Percentiles rank a stretch among this genome's conserved stretches.
phyloP scores from a whole-genome alignment of 768 basidiomycete genomes.

The Auricularia auricula-judae region DNA sequence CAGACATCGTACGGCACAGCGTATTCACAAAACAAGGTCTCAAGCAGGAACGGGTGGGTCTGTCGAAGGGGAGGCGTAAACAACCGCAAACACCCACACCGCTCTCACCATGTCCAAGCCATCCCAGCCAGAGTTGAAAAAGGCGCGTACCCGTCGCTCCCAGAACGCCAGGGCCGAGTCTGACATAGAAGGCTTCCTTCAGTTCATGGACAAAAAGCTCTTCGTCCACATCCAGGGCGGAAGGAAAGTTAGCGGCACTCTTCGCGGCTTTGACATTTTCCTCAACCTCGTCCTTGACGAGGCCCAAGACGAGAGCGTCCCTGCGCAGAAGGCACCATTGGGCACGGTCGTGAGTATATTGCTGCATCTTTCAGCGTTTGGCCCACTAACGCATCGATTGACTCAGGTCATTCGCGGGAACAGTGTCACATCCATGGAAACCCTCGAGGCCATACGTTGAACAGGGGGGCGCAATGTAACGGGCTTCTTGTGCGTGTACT shows the following conservation, averaged over 20 bases:
- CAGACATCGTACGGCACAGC: not conserved
- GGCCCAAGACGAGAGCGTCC: conserved; percentile 80
- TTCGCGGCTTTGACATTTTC: conserved; percentile 98
- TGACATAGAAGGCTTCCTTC: conserved; percentile 8
- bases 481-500: not conserved
- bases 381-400: conserved; percentile 3
- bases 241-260: conserved; percentile 86
- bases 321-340: conserved; percentile 81
- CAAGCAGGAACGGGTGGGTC: not conserved
- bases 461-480: not conserved
- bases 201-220: conserved; percentile 99
- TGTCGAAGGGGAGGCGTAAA: not conserved
- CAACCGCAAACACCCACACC: not conserved
- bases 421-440: conserved; percentile 94
- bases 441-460: conserved; percentile 49
- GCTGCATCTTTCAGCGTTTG: not conserved
- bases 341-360: conserved; percentile 70
- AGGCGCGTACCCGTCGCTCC: conserved; percentile 40
- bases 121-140: conserved; percentile 95
- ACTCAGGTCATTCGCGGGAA: conserved; percentile 89
- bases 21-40: not conserved
- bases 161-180: not conserved
- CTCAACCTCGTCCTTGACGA: conserved; percentile 97
- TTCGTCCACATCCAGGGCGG: conserved; percentile 91
- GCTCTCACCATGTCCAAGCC: conserved; percentile 69